Conservation (phyloP, 768 basidiomycete species). For the Sarcodon aspratus region DNA sequence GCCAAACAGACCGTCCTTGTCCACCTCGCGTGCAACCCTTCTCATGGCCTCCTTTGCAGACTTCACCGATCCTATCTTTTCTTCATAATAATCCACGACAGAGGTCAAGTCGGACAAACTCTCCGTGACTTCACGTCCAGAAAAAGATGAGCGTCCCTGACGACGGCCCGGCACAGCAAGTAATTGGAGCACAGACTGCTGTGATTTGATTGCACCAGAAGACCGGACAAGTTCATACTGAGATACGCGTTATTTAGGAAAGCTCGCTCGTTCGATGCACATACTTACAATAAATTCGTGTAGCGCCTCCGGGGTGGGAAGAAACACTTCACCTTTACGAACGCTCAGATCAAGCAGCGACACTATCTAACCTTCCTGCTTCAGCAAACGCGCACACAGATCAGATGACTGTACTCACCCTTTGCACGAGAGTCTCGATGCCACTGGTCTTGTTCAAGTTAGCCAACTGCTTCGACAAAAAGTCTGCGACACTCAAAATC, state of each 20-base stretch:
- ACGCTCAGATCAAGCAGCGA: constrained; percentile 40
- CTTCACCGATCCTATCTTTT: constrained; percentile 32
- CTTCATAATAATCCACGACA: constrained; percentile 41
- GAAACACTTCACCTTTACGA: constrained; percentile 38
- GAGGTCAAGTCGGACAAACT: constrained; percentile 30
- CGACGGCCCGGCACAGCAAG: constrained; percentile 20
- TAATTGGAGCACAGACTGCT: constrained; percentile 30
- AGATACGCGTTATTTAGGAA: neutral
- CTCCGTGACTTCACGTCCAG: constrained; percentile 22
- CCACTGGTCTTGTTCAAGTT: constrained; percentile 40
- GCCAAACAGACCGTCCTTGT: constrained; percentile 44
- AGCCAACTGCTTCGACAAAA: constrained; percentile 43
- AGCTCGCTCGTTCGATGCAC: neutral
- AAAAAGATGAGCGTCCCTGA: constrained; percentile 15
- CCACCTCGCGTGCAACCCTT: constrained; percentile 48
- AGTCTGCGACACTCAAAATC: constrained; percentile 40
- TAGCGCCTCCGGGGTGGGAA: constrained; percentile 40
- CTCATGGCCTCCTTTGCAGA: constrained; percentile 47
- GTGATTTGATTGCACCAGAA: constrained; percentile 34
- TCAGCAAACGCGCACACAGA: neutral
- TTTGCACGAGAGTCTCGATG: constrained; percentile 38
- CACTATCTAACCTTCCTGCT: constrained; percentile 27
- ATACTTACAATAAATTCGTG: constrained; percentile 52
- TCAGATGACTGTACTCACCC: constrained; percentile 27
- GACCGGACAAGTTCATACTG: constrained; percentile 63